Percentiles rank a stretch among this genome's conserved stretches.
phyloP scores from a whole-genome alignment of 805 yeast genomes.

The Candida peoriensis region DNA sequence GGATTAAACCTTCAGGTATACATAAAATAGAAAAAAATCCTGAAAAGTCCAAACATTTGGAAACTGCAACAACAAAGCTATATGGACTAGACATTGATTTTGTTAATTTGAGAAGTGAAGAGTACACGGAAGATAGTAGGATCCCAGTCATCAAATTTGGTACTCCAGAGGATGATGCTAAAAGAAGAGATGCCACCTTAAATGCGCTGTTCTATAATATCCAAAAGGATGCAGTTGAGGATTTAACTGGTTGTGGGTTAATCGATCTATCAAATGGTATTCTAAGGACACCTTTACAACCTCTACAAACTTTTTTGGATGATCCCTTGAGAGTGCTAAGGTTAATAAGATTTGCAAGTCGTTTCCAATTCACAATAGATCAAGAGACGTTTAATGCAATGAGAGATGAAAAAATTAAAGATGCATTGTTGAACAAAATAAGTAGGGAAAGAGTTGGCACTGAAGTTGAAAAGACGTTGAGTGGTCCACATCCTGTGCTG shows the following conservation, averaged over 20 bases:
- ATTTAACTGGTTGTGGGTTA: slow-evolving; percentile 73
- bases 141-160: slow-evolving; percentile 85
- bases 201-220: slow-evolving; percentile 90
- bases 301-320: slow-evolving; percentile 80
- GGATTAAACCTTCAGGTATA: slow-evolving; percentile 35
- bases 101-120: slow-evolving; percentile 86
- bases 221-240: slow-evolving; percentile 66
- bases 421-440: slow-evolving; percentile 63
- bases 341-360: slow-evolving; percentile 78
- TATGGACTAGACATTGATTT: slow-evolving; percentile 87
- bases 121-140: slow-evolving; percentile 74
- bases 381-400: slow-evolving; percentile 54
- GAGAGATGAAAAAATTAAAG: slow-evolving; percentile 51
- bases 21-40: slow-evolving; percentile 91
- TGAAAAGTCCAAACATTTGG: slow-evolving; percentile 92
- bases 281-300: slow-evolving; percentile 83
- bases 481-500: slow-evolving; percentile 53
- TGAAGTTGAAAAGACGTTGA: slow-evolving; percentile 74
- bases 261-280: slow-evolving; percentile 65
- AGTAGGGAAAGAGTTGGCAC: slow-evolving; percentile 88
- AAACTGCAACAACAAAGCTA: slow-evolving; percentile 89
- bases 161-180: slow-evolving; percentile 87
- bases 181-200: slow-evolving; percentile 90
- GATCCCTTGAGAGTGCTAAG: slow-evolving; percentile 91
- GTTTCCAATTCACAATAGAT: slow-evolving; percentile 67